Percentiles rank a stretch among this genome's conserved stretches.
Evolutionary conservation across 2,329 filamentous ascomycete species (phyloP).

Genomic region (Aureobasidium subglaciale): DNA sequence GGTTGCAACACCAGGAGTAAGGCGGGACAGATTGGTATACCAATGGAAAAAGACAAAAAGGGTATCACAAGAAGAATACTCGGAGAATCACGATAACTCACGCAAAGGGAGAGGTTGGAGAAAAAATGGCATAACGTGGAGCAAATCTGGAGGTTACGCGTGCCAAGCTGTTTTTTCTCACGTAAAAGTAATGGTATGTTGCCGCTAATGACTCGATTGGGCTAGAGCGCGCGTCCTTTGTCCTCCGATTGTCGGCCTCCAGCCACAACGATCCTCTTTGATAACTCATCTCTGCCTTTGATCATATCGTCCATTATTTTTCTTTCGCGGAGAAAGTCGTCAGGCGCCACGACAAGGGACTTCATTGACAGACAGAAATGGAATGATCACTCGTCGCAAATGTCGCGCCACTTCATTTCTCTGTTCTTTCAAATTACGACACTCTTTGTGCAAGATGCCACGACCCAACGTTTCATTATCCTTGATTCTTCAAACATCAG

Average conservation of each 20-base stretch:
- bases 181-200: background rate
- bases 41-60: background rate
- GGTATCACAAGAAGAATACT: background rate
- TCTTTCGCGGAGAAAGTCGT: too few species aligned
- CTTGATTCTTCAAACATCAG: background rate
- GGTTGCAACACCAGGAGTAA: background rate
- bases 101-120: background rate
- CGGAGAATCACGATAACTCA: background rate
- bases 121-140: constrained; percentile 12
- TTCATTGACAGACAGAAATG: background rate
- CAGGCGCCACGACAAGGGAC: background rate
- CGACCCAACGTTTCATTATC: background rate
- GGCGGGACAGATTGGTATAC: background rate
- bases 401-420: background rate
- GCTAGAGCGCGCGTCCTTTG: background rate
- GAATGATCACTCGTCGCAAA: background rate
- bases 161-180: background rate
- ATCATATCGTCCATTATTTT: background rate
- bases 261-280: background rate
- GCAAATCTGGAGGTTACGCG: constrained; percentile 4
- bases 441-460: background rate
- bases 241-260: background rate
- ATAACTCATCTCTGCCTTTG: background rate
- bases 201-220: background rate
- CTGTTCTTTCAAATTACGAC: background rate